phyloP scores from a whole-genome alignment of 78 protist species.

The Protostelium mycophagum region DNA sequence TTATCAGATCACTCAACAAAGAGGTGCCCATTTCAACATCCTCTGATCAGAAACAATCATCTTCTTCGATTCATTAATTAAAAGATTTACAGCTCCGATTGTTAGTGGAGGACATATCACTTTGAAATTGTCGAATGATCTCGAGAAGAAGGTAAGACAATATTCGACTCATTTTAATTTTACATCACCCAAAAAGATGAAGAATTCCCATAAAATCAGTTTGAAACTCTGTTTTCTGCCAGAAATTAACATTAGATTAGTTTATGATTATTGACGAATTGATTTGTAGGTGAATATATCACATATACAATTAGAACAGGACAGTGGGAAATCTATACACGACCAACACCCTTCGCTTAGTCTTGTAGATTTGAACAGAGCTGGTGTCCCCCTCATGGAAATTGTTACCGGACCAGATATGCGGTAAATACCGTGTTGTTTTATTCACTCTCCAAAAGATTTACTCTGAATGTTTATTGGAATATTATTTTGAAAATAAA shows the following conservation, averaged over 20 bases:
- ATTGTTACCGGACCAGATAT: slow-evolving; percentile 71
- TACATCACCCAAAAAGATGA: no score
- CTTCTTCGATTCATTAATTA: not conserved
- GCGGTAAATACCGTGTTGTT: not conserved
- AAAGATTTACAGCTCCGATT: slow-evolving; percentile 27
- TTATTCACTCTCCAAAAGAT: not conserved
- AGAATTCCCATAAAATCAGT: no score
- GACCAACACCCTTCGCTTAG: slow-evolving; percentile 32
- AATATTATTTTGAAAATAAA: no score
- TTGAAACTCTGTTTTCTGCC: no score
- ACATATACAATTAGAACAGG: slow-evolving; percentile 65
- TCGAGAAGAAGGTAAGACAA: not conserved
- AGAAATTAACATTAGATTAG: no score
- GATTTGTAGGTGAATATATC: not conserved
- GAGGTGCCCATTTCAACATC: slow-evolving; percentile 6
- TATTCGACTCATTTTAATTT: no score
- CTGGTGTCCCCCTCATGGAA: slow-evolving; percentile 85
- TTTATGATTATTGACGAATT: slow-evolving; percentile 13
- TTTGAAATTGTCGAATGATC: not conserved
- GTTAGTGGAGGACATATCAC: slow-evolving; percentile 38
- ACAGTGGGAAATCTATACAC: slow-evolving; percentile 55
- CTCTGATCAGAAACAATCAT: no score
- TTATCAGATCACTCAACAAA: slow-evolving; percentile 85
- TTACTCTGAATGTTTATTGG: not conserved
- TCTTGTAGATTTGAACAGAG: slow-evolving; percentile 79